Conservation (phyloP, 2,329 filamentous ascomycete genomes). For the Cladosporium sp. region DNA sequence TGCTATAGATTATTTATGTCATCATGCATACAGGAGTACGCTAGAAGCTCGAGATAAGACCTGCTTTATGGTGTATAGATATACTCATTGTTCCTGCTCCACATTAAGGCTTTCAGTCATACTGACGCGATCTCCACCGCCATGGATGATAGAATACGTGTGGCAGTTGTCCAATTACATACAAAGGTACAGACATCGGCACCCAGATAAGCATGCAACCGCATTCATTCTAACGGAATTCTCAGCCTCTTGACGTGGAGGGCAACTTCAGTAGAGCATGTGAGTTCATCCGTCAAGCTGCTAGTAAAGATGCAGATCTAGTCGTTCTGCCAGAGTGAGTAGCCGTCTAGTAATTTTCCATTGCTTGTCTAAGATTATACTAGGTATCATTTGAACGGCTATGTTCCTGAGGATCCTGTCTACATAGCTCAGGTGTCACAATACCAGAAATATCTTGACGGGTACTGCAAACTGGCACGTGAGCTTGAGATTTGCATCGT, state of each 20-base stretch:
- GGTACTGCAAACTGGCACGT: neutral
- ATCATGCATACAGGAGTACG: too few species aligned
- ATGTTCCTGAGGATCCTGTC: neutral
- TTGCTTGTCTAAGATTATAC: neutral
- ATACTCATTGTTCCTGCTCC: too few species aligned
- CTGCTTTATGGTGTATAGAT: too few species aligned
- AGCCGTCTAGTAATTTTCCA: constrained; percentile 47
- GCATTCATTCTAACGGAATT: constrained; percentile 14
- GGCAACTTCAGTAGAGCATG: constrained; percentile 46
- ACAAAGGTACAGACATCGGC: constrained; percentile 36
- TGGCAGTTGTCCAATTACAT: constrained; percentile 48
- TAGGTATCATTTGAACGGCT: neutral
- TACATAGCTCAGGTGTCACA: neutral
- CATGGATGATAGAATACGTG: constrained; percentile 7
- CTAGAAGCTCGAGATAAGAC: too few species aligned
- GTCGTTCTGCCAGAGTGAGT: constrained; percentile 63
- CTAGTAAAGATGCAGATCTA: constrained; percentile 41
- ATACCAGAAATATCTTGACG: constrained; percentile 40
- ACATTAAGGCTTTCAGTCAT: too few species aligned
- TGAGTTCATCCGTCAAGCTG: constrained; percentile 41
- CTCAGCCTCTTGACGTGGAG: constrained; percentile 43
- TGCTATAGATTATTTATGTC: too few species aligned
- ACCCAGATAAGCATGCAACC: neutral
- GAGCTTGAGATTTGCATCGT: neutral
- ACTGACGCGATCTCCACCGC: neutral